Percentiles rank a stretch among this genome's conserved stretches.
Conservation (phyloP, 2,329 filamentous ascomycete genomes). For the Pseudopyrenochaeta lycopersici region DNA sequence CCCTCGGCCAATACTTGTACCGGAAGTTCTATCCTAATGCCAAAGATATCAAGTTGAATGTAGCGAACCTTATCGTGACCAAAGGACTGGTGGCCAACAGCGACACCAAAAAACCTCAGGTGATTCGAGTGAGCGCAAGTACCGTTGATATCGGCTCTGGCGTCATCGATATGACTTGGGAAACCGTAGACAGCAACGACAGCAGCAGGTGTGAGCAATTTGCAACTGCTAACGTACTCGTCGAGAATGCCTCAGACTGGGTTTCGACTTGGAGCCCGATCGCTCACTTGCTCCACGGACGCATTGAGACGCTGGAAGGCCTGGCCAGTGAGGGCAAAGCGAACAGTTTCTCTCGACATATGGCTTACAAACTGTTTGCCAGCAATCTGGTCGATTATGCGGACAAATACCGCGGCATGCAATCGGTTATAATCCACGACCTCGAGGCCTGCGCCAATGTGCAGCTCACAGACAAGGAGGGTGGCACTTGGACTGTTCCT, state of each 20-base stretch:
- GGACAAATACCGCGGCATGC: conserved; percentile 29
- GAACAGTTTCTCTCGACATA: conserved; percentile 19
- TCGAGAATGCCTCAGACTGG: conserved; percentile 17
- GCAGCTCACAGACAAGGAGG: conserved; percentile 8
- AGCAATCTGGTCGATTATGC: conserved; percentile 29
- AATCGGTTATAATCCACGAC: conserved; percentile 29
- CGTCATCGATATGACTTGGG: conserved; percentile 11
- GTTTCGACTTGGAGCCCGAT: conserved; percentile 21
- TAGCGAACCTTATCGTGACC: conserved; percentile 51
- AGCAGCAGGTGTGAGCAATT: conserved; percentile 6
- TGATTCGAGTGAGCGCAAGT: conserved; percentile 9
- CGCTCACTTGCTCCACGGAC: conserved; percentile 21
- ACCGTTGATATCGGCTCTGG: conserved; percentile 12
- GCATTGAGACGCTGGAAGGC: conserved; percentile 23
- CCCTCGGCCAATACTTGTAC: conserved; percentile 58
- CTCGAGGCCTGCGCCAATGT: conserved; percentile 23
- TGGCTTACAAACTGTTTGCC: conserved; percentile 34
- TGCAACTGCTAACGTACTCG: conserved; percentile 8
- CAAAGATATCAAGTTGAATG: conserved; percentile 30
- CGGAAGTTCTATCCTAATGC: conserved; percentile 2
- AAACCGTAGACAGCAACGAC: conserved; percentile 9
- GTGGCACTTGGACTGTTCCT: conserved; percentile 14
- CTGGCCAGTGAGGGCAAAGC: conserved; percentile 16
- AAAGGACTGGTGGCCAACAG: conserved; percentile 27
- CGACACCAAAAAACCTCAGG: conserved; percentile 1